These are phyloP conservation scores for Rhizophora apiculata DNA, from an alignment of 345 rosid species.

Conservation along the genomic window DNA sequence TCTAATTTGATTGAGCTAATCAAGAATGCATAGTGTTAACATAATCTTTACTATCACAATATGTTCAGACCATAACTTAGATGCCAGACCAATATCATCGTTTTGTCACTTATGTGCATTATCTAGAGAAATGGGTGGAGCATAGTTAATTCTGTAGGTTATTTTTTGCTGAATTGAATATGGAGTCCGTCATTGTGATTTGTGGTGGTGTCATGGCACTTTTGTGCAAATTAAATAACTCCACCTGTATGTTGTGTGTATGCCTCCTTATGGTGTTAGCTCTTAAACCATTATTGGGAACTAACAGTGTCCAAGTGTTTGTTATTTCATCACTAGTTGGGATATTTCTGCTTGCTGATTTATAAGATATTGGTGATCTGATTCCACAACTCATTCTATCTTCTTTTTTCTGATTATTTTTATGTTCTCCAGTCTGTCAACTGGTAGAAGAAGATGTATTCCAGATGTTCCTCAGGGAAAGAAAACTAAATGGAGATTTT, in stretches of 20 bases:
- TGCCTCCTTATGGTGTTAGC: background rate
- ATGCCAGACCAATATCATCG: background rate
- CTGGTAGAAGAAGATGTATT: constrained; percentile 66
- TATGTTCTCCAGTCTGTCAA: constrained; percentile 39
- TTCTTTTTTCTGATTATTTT: background rate
- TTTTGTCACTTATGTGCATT: background rate
- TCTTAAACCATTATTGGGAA: background rate
- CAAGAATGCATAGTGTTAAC: background rate
- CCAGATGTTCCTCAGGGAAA: constrained; percentile 68
- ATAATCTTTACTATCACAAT: background rate
- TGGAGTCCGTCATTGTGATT: background rate
- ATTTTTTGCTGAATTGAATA: background rate
- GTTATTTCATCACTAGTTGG: background rate
- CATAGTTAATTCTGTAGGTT: background rate
- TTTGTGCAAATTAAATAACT: background rate
- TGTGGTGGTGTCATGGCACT: background rate
- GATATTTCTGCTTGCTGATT: background rate
- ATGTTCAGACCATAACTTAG: background rate
- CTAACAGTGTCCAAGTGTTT: background rate
- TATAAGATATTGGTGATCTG: background rate
- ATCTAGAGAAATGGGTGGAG: background rate
- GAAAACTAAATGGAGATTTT: constrained; percentile 75
- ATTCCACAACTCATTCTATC: background rate
- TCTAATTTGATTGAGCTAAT: constrained; percentile 1
- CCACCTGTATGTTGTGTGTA: background rate